Evolutionary conservation across 495 filamentous ascomycete genomes (phyloP).

Genomic region (Bacidia gigantensis): DNA sequence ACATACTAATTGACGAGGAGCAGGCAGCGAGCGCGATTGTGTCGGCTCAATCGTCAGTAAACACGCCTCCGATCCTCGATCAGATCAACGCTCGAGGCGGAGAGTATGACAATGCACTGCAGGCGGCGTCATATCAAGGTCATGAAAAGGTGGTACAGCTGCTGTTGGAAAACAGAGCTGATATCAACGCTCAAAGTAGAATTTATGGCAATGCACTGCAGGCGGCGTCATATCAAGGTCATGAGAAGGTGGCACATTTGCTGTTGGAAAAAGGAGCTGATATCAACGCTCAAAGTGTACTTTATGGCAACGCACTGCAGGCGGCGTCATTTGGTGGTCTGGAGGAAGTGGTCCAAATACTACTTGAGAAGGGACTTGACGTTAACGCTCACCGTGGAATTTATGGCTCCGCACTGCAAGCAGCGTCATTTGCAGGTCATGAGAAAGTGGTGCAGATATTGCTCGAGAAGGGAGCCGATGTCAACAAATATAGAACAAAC

Average conservation of each 20-base stretch:
- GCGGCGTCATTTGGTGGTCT: not conserved
- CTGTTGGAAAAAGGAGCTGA: constrained; percentile 10
- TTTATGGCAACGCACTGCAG: not conserved
- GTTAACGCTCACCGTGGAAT: constrained; percentile 16
- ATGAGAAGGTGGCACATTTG: not conserved
- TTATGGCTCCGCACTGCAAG: not conserved
- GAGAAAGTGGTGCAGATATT: not conserved
- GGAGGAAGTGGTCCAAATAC: not conserved
- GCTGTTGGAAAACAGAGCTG: not conserved
- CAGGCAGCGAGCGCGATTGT: not conserved
- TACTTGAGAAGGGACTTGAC: constrained; percentile 10
- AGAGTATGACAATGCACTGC: constrained; percentile 7
- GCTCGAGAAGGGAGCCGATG: not conserved
- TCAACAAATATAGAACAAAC: not conserved
- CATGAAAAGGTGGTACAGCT: not conserved
- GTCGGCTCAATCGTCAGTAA: no score
- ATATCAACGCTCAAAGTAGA: constrained; percentile 5
- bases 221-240: not conserved
- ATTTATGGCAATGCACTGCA: not conserved
- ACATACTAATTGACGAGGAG: not conserved
- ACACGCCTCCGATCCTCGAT: no score
- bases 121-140: constrained; percentile 8
- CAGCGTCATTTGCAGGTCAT: not conserved
- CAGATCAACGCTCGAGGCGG: constrained; percentile 13
- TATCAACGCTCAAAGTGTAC: constrained; percentile 15